Evolutionary conservation across 2,329 filamentous ascomycete species (phyloP), one percentile per base, ranked within the genome.

Genomic region (Mariannaea elegans): DNA sequence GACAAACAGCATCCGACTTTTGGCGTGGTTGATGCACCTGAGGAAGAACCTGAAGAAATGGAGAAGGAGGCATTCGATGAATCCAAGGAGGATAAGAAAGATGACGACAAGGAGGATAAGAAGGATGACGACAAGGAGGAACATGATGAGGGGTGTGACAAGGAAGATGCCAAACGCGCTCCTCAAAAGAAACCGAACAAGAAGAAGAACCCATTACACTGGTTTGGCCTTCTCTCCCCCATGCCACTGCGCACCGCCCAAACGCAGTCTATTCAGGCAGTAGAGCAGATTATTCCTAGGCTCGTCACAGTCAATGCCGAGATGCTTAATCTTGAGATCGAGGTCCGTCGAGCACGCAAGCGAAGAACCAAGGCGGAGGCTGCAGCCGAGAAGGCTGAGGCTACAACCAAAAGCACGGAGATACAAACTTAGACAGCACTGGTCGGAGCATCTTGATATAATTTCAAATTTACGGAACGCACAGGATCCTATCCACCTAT

Each of bases 271-370:
- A 70, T 85, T 21, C 70, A 78, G 34, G 81, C 82, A 0, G 80
- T 92, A 3, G 83, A 87, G 54, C 75, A 81, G 0, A 73, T 89
- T 3, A 74, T 93, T 2, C 83, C 87, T 1, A 76, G 76, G 36
- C 77, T 93, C 8, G 82, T 82, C 7, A 82, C 81, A 1, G 74
- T 91, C n/a, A 80, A 82, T 32, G 80, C 80, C 24, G 82, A 87
- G 68, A 87, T 94, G 84, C 79, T 81, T 13, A 76, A 77, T n/a
- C 72, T 91, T 5, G 90, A 93, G 77, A 86, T 89, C 50, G 84
- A 90, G 65, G 87, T 94, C 53, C 81, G 89, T 34, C 79, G 89
- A 57, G 84, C 83, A 32, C 77, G 82, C 57, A 87, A 88, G 77
- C 81, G 73, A 75, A 76, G 83, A 32, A 79, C 80, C 23, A 86